Percentiles rank a stretch among this genome's conserved stretches.
Conservation (phyloP, 1,139 yeast genomes). For the Blastobotrys petasosporus region DNA sequence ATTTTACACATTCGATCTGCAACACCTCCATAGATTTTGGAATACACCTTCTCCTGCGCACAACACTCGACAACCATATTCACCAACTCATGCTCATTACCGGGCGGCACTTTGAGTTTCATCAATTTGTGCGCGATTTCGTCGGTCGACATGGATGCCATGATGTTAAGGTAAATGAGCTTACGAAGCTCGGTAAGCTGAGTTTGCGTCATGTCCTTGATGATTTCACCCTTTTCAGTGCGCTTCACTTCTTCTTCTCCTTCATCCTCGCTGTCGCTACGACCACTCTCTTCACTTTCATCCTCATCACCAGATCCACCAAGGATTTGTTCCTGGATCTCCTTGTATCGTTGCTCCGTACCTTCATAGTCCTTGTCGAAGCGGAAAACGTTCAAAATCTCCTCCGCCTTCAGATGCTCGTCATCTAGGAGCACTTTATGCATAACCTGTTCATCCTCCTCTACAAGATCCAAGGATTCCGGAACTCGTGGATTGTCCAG, state of each 20-base stretch:
- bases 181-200: slow-evolving; percentile 61
- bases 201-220: slow-evolving; percentile 66
- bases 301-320: slow-evolving; percentile 33
- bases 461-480: slow-evolving; percentile 53
- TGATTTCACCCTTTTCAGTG: slow-evolving; percentile 17
- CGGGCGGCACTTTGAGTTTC: slow-evolving; percentile 33
- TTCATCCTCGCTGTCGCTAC: slow-evolving; percentile 25
- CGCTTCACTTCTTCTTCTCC: slow-evolving; percentile 22
- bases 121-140: slow-evolving; percentile 88
- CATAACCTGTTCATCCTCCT: slow-evolving; percentile 54
- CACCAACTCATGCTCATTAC: slow-evolving; percentile 42
- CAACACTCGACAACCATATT: slow-evolving; percentile 81
- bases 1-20: slow-evolving; percentile 59
- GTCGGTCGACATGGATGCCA: slow-evolving; percentile 90
- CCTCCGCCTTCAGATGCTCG: slow-evolving; percentile 41
- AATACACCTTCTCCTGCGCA: slow-evolving; percentile 80
- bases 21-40: slow-evolving; percentile 77
- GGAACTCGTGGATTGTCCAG: slow-evolving; percentile 39
- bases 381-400: slow-evolving; percentile 46
- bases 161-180: slow-evolving; percentile 70
- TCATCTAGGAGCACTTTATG: slow-evolving; percentile 57
- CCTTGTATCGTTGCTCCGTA: slow-evolving; percentile 43
- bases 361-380: slow-evolving; percentile 49
- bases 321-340: slow-evolving; percentile 40
- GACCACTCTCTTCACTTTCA: slow-evolving; percentile 15